phyloP scores from a whole-genome alignment of 1,284 basidiomycete species.

The Tranzscheliella williamsii region DNA sequence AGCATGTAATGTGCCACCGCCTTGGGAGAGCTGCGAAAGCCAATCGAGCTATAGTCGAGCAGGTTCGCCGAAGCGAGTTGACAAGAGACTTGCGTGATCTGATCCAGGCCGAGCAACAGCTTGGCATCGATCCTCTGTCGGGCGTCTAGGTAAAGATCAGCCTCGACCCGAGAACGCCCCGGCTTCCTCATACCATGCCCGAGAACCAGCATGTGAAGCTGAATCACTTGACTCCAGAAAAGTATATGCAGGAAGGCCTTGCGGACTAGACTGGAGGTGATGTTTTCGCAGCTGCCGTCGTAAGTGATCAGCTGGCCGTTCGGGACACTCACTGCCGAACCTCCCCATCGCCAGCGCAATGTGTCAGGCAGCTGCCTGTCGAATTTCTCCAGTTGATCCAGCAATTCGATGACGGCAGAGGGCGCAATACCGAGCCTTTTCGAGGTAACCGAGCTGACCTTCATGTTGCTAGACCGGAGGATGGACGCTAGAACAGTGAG shows the following conservation, averaged over 20 bases:
- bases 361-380: slow-evolving; percentile 24
- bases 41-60: slow-evolving; percentile 31
- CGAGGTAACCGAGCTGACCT: slow-evolving; percentile 23
- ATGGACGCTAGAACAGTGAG: slow-evolving; percentile 21
- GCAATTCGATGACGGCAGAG: slow-evolving; percentile 16
- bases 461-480: slow-evolving; percentile 17
- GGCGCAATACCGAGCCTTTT: slow-evolving; percentile 24
- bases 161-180: slow-evolving; percentile 6
- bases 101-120: slow-evolving; percentile 15
- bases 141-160: slow-evolving; percentile 12
- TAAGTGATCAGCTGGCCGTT: slow-evolving; percentile 13
- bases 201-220: slow-evolving; percentile 19
- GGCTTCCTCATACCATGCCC: slow-evolving; percentile 23
- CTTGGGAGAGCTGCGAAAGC: slow-evolving; percentile 24
- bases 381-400: slow-evolving; percentile 25
- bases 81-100: slow-evolving; percentile 17
- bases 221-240: slow-evolving; percentile 21
- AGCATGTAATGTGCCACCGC: slow-evolving; percentile 19
- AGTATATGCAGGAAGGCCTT: slow-evolving; percentile 22
- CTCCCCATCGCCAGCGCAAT: slow-evolving; percentile 10
- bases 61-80: slow-evolving; percentile 25
- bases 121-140: slow-evolving; percentile 22
- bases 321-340: neutral
- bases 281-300: slow-evolving; percentile 18
- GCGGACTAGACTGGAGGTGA: slow-evolving; percentile 27